Evolutionary conservation across 1,139 yeast genomes (phyloP).

Genomic region (Ogataea hybrid): DNA sequence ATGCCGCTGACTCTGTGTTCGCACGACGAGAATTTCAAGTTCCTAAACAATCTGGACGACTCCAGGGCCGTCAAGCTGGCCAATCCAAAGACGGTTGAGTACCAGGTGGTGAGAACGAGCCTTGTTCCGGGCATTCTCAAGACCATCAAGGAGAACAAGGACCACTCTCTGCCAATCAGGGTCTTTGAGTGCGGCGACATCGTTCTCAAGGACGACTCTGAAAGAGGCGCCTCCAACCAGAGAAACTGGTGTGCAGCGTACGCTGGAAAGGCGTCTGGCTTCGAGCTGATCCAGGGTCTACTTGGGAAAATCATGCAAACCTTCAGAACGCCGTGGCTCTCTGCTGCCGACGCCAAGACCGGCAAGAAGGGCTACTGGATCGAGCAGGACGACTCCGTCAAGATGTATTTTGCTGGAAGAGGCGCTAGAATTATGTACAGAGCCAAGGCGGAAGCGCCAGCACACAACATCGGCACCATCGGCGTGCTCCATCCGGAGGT

Average conservation of each 20-base stretch:
- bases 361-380: conserved; percentile 81
- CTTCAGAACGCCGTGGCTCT: conserved; percentile 81
- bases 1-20: conserved; percentile 94
- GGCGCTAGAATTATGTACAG: conserved; percentile 87
- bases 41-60: conserved; percentile 74
- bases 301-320: conserved; percentile 96
- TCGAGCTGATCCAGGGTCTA: conserved; percentile 91
- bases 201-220: conserved; percentile 79
- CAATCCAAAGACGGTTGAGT: conserved; percentile 95
- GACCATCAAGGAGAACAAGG: conserved; percentile 94
- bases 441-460: conserved; percentile 54
- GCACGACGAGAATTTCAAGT: conserved; percentile 93
- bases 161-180: conserved; percentile 90
- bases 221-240: conserved; percentile 89
- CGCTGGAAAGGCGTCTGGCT: conserved; percentile 94
- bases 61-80: conserved; percentile 82
- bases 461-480: conserved; percentile 68
- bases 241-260: conserved; percentile 94
- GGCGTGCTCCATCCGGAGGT: conserved; percentile 98
- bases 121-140: conserved; percentile 92
- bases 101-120: conserved; percentile 96
- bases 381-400: conserved; percentile 62
- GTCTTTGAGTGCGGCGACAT: conserved; percentile 97
- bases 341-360: conserved; percentile 46
- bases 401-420: conserved; percentile 94